Evolutionary conservation across 352 stramenopile genomes (phyloP).

Genomic region (Sclerospora graminicola): DNA sequence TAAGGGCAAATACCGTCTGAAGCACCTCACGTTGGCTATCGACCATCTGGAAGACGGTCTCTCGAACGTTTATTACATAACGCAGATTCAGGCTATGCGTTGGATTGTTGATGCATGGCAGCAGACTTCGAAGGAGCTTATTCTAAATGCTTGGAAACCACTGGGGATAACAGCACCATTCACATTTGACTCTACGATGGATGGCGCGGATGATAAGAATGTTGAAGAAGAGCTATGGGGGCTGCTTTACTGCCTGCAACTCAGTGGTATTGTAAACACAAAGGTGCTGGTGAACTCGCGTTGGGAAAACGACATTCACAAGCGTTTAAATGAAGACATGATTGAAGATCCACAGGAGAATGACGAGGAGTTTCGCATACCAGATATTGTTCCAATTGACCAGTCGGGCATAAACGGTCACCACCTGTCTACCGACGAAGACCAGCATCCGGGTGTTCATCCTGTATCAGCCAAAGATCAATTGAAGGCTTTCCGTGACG

Average conservation of each 20-base stretch:
- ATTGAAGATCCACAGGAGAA: constrained; percentile 78
- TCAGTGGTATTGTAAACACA: constrained; percentile 78
- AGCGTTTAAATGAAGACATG: constrained; percentile 83
- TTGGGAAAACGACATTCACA: constrained; percentile 86
- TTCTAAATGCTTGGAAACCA: constrained; percentile 72
- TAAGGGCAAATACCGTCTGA: constrained; percentile 82
- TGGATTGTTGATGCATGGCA: constrained; percentile 83
- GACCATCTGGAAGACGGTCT: constrained; percentile 74
- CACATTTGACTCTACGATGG: constrained; percentile 45
- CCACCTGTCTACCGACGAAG: constrained; percentile 29
- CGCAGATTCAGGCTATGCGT: constrained; percentile 78
- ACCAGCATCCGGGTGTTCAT: constrained; percentile 21
- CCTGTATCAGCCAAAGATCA: constrained; percentile 62
- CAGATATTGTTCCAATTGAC: constrained; percentile 35
- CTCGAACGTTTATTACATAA: constrained; percentile 71
- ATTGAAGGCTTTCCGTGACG: constrained; percentile 77
- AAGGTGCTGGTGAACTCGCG: constrained; percentile 84
- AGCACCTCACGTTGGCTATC: constrained; percentile 76
- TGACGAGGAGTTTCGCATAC: constrained; percentile 72
- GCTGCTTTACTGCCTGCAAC: constrained; percentile 75
- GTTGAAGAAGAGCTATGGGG: constrained; percentile 82
- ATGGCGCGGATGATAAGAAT: constrained; percentile 66
- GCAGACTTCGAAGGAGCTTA: constrained; percentile 64
- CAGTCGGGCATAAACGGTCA: constrained; percentile 4
- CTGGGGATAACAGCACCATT: constrained; percentile 55